phyloP scores from a whole-genome alignment of 2,329 filamentous ascomycete species.

The Aspergillus niger region DNA sequence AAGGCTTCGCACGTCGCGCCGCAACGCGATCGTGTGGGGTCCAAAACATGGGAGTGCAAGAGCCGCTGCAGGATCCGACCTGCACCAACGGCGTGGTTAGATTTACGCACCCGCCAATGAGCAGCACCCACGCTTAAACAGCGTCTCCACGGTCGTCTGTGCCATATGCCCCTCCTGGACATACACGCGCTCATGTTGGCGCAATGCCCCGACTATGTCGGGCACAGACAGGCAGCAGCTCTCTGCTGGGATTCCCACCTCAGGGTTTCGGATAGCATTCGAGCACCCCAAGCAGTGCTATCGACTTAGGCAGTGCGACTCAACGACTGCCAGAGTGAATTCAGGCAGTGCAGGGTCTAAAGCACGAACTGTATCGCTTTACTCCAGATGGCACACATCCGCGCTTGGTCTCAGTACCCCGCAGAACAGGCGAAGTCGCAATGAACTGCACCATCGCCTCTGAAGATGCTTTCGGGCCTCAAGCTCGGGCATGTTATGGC shows the following conservation, averaged over 20 bases:
- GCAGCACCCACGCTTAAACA: background rate
- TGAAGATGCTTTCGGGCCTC: background rate
- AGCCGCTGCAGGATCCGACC: background rate
- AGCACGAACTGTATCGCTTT: background rate
- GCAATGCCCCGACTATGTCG: background rate
- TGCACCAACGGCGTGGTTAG: background rate
- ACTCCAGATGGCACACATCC: background rate
- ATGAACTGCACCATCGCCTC: background rate
- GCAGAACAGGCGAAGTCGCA: background rate
- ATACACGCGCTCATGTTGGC: background rate
- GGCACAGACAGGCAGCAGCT: background rate
- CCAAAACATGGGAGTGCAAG: background rate
- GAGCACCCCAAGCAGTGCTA: background rate
- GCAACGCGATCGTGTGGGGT: background rate
- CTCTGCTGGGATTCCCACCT: background rate
- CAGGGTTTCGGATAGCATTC: background rate
- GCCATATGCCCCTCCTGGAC: background rate
- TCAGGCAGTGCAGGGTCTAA: background rate
- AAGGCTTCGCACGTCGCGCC: background rate
- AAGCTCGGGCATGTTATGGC: background rate
- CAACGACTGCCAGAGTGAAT: background rate
- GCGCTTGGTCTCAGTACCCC: background rate
- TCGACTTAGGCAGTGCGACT: background rate
- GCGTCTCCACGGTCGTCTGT: background rate
- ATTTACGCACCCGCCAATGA: constrained; percentile 1